Base-by-base conservation (phyloP, 163 green algal genomes). In the Scenedesmus sp. region DNA sequence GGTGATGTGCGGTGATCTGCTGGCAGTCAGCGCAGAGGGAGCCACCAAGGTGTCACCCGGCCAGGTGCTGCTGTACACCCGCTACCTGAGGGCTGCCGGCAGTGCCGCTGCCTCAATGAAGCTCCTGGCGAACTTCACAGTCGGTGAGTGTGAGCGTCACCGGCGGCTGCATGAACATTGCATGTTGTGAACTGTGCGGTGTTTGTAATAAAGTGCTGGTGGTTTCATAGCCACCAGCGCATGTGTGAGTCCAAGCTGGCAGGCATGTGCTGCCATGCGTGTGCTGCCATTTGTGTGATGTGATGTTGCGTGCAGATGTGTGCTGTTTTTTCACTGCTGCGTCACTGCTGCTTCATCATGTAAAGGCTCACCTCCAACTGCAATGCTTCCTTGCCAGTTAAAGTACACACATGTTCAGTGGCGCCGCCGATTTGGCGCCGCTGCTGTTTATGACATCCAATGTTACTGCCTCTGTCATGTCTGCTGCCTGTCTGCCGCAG, bases 81-180 rank as follows among this genome's bases (percentile, higher is more conserved):
- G 55, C 7, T 91, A 81, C 74, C 20, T 55, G 55, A 55, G 87
- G 10, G 8, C 34, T 12, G 23, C 52, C 54, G 52, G 54, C 23
- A 5, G 15, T 4, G 18, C 23, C 12, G 54, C 73, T 79, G 87
- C 60, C 26, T 86, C 87, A 2, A 5, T 91, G 9, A 23, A 86
- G 74, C 73, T 81, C 55, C 15, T 91, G 87, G 77, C 76, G 2
- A 79, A 62, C 54, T 91, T 91, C 74, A 91, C 87, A 54, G 87
- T 91, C 2, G 87, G 87, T 91, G 87, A 86, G 87, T 90, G 34
- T 8, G 34, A 59, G 34, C 34, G 34, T 46, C 34, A 46, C 34
- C 34, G 34, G 34, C 76, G 15, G 26, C 76, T 18, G 23, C 85
- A 52, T 55, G 23, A 4, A 18, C 62, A 46, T 2, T 62, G 46